Evolutionary conservation across 140 eudicot species (phyloP).

Genomic region (Anethum foeniculum): DNA sequence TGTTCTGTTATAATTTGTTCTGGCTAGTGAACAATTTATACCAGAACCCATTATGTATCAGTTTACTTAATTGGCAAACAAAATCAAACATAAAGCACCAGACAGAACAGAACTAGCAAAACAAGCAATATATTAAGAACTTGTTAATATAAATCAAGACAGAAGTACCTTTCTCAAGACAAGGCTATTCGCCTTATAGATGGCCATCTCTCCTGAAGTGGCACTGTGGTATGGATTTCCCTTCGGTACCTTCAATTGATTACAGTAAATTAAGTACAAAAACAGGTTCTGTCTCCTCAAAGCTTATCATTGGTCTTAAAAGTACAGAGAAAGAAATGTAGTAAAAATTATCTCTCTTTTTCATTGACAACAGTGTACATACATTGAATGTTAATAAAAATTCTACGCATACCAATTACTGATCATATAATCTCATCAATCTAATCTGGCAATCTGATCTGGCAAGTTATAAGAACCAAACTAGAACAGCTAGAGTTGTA

Average conservation of each 20-base stretch:
- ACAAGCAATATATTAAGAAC: not conserved
- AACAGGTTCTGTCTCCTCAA: not conserved
- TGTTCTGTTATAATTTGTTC: too few species aligned
- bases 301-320: not conserved
- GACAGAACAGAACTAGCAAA: not conserved
- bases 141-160: not conserved
- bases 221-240: slow-evolving; percentile 97
- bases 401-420: not conserved
- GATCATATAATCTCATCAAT: not conserved
- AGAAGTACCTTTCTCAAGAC: slow-evolving; percentile 60
- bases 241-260: slow-evolving; percentile 63
- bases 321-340: not conserved
- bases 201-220: slow-evolving; percentile 87
- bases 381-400: not conserved
- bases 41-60: not conserved
- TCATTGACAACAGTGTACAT: not conserved
- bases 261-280: slow-evolving; percentile 7
- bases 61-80: not conserved
- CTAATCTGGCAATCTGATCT: not conserved
- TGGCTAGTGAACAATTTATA: not conserved
- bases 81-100: slow-evolving; percentile 1
- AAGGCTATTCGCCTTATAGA: slow-evolving; percentile 75
- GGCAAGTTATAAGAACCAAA: not conserved
- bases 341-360: not conserved
- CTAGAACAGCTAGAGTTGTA: not conserved